Evolutionary conservation across 768 basidiomycete genomes (phyloP).

Genomic region (Amanita thiersii): DNA sequence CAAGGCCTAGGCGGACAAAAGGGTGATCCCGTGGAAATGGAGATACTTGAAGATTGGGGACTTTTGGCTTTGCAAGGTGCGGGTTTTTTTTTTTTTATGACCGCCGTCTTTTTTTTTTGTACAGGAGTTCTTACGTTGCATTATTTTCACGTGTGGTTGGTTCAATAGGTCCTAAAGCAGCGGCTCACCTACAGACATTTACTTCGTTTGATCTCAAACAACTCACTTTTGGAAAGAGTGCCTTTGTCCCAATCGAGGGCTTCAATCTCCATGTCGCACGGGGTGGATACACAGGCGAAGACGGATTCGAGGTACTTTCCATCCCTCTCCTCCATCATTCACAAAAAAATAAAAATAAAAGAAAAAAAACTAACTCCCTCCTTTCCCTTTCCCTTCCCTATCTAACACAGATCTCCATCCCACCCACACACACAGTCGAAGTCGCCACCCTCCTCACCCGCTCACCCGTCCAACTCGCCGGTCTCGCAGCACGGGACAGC

Average conservation of each 20-base stretch:
- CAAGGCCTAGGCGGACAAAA: constrained; percentile 26
- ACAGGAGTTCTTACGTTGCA: background rate
- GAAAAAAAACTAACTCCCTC: too few species aligned
- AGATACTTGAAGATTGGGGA: constrained; percentile 79
- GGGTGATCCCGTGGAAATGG: constrained; percentile 65
- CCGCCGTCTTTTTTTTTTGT: background rate
- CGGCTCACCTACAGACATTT: constrained; percentile 67
- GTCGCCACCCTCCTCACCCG: constrained; percentile 61
- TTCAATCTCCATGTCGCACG: constrained; percentile 83
- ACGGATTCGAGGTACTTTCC: constrained; percentile 80
- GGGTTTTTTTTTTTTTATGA: constrained; percentile 10
- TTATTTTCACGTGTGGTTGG: background rate
- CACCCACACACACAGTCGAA: constrained; percentile 64
- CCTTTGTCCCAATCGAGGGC: constrained; percentile 71
- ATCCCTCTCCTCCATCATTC: constrained; percentile 1
- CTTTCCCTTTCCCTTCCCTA: background rate
- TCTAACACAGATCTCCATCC: constrained; percentile 70
- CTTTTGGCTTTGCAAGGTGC: constrained; percentile 85
- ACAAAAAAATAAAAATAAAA: constrained; percentile 4
- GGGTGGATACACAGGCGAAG: constrained; percentile 97
- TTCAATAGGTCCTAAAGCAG: constrained; percentile 68
- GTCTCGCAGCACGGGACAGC: constrained; percentile 89
- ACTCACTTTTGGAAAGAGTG: constrained; percentile 80
- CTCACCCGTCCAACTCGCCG: constrained; percentile 70
- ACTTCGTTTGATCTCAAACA: constrained; percentile 66